These are phyloP conservation scores for Acanthamoeba sp. DNA, from an alignment of 208 protist species.

Conservation along the genomic window DNA sequence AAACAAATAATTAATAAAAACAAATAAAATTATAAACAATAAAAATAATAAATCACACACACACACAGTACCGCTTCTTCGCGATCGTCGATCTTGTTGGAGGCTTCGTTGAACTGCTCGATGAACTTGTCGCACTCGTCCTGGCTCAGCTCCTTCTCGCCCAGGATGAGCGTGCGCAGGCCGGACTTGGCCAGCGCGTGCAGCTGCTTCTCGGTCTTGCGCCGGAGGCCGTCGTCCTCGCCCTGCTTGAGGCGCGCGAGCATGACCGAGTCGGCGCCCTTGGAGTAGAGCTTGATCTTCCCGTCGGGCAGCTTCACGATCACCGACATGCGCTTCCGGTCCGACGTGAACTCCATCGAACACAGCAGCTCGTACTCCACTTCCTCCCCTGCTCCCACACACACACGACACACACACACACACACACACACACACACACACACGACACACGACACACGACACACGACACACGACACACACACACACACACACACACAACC, in stretches of 20 bases:
- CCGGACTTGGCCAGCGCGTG: too few species aligned
- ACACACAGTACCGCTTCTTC: constrained; percentile 52
- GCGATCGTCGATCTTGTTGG: constrained; percentile 6
- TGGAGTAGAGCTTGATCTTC: constrained; percentile 79
- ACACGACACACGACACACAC: neutral
- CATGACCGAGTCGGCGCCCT: constrained; percentile 86
- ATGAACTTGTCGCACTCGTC: neutral
- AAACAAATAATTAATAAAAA: too few species aligned
- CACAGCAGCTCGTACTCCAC: neutral
- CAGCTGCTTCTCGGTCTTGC: too few species aligned
- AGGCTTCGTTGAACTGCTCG: constrained; percentile 16
- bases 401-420: neutral
- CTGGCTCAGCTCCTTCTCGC: neutral
- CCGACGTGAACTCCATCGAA: neutral
- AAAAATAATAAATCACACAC: too few species aligned
- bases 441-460: neutral
- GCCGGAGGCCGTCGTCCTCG: too few species aligned
- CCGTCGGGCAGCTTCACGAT: constrained; percentile 74
- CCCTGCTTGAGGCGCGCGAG: constrained; percentile 23
- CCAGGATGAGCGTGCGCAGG: constrained; percentile 28
- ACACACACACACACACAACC: neutral
- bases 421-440: neutral
- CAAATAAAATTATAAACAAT: too few species aligned
- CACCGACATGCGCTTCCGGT: constrained; percentile 84
- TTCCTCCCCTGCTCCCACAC: neutral